Base-by-base conservation (phyloP, 257 asterid genomes). In the Phtheirospermum japonicum region DNA sequence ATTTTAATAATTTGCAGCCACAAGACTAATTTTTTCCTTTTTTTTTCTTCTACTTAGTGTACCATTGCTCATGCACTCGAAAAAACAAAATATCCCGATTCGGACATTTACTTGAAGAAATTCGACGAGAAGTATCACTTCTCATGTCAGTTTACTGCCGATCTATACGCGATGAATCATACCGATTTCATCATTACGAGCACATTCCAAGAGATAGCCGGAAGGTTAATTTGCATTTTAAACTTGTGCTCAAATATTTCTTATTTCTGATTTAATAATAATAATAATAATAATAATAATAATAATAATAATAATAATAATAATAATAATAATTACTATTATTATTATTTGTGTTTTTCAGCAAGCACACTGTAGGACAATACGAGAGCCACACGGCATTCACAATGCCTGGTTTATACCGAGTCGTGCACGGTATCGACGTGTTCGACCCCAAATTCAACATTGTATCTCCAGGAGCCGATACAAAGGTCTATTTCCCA, bases 401-500 rank as follows among this genome's bases (percentile, higher is more conserved):
- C 73, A 84, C 94, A 5, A 84, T 87, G 95, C 94, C 95, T 0
- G 94, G 95, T 63, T 63, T 80, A 3, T 87, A 87, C 74, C 63
- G 95, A 56, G 94, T 87, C 10, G 90, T 82, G 54, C 88, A 84
- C 40, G 95, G 95, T 17, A 87, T 87, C 4, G 83, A 87, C 17
- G 88, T 80, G 16, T 87, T 87, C 6, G 95, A 84, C 53, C 93
- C 95, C 43, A 87, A 87, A 63, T 87, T 87, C 73, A 87, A 87
- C 83, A 87, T 87, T 18, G 95, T 84, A 32, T 82, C 94, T 17
- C 95, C 95, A 0, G 94, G 95, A 59, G 95, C 95, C 8, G 95
- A 87, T 59, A 76, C 51, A 67, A 74, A 73, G 69, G 73, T 87
- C 64, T 87, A 87, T 59, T 87, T 71, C 73, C 81, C 94, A 0